A percentile compares a stretch with the other conserved stretches of the same genome.
Evolutionary conservation across 805 yeast genomes (phyloP).

Genomic region (Nakazawaea wickerhamii): DNA sequence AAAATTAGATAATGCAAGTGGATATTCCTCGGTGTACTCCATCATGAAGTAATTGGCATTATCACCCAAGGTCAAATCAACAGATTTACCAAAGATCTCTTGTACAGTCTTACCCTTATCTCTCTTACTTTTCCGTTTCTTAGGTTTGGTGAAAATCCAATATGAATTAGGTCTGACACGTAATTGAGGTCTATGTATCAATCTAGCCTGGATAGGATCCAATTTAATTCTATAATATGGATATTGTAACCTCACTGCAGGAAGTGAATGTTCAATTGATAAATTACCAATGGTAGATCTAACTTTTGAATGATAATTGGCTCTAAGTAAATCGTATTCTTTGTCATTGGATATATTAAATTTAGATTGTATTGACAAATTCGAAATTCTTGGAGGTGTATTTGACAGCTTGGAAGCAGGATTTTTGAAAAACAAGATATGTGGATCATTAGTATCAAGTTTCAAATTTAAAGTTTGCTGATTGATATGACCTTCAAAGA

Average conservation of each 20-base stretch:
- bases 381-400: constrained; percentile 32
- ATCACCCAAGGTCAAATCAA: constrained; percentile 81
- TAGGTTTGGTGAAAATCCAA: constrained; percentile 70
- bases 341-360: constrained; percentile 87
- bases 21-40: constrained; percentile 90
- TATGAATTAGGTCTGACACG: constrained; percentile 71
- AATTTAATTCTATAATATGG: constrained; percentile 85
- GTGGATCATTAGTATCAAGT: constrained; percentile 85
- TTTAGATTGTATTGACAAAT: constrained; percentile 48
- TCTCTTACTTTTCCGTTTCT: constrained; percentile 77
- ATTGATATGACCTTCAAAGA: constrained; percentile 61
- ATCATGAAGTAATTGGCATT: constrained; percentile 68
- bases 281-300: constrained; percentile 90
- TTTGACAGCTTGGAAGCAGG: constrained; percentile 11
- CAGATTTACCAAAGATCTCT: constrained; percentile 64
- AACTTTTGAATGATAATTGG: constrained; percentile 84
- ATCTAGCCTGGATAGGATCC: constrained; percentile 60
- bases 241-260: constrained; percentile 80
- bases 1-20: constrained; percentile 74
- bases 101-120: constrained; percentile 79
- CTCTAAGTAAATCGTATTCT: constrained; percentile 75
- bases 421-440: constrained; percentile 55
- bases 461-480: constrained; percentile 33
- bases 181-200: constrained; percentile 77
- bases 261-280: constrained; percentile 85